Evolutionary conservation across 129 eudicot genomes (phyloP).

Genomic region (Centaurea solstitialis): DNA sequence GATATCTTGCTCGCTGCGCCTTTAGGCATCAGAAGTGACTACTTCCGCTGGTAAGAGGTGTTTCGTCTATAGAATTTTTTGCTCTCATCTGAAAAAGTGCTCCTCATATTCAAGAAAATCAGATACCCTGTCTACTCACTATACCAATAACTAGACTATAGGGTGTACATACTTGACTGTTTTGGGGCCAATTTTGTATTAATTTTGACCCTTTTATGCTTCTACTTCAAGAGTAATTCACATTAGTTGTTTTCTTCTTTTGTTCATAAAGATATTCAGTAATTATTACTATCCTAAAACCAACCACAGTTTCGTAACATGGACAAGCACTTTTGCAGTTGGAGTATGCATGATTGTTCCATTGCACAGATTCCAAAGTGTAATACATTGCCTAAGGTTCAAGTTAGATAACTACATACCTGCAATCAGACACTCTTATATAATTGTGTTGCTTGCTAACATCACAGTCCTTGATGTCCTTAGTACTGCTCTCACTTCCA

Average conservation of each 20-base stretch:
- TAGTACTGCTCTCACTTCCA: background rate
- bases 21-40: slow-evolving; percentile 92
- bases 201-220: background rate
- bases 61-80: slow-evolving; percentile 11
- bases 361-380: background rate
- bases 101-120: background rate
- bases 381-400: background rate
- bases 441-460: background rate
- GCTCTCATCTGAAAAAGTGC: background rate
- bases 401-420: background rate
- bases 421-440: background rate
- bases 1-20: slow-evolving; percentile 98
- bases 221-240: background rate
- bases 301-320: background rate
- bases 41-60: slow-evolving; percentile 84
- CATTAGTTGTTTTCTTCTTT: background rate
- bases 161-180: background rate
- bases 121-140: background rate
- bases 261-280: background rate
- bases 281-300: background rate
- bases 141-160: background rate
- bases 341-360: background rate
- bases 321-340: background rate
- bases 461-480: background rate
- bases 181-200: background rate